Conservation (phyloP, 805 yeast genomes). For the Sugiyamaella smithiae region DNA sequence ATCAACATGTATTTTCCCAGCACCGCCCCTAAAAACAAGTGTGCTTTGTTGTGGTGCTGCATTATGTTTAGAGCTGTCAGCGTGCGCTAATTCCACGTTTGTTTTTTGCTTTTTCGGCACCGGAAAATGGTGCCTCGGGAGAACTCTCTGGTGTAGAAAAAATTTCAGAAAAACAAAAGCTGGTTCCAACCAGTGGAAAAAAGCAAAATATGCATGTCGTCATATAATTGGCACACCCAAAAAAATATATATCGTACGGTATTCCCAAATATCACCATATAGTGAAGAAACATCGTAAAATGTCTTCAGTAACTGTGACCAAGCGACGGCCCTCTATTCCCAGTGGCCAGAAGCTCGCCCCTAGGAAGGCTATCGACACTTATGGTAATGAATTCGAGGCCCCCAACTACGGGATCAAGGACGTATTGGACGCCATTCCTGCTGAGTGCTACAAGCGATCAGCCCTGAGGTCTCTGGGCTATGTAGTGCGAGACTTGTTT, state of each 20-base stretch:
- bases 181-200: not conserved
- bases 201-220: not conserved
- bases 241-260: conserved; percentile 1
- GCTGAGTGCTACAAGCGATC: conserved; percentile 69
- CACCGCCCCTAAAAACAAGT: too few species aligned
- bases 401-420: conserved; percentile 76
- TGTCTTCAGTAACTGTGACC: conserved; percentile 22
- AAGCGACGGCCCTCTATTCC: conserved; percentile 20
- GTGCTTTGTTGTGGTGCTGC: too few species aligned
- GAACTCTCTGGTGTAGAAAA: not conserved
- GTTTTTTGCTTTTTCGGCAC: conserved; percentile 4
- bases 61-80: too few species aligned
- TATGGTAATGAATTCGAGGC: conserved; percentile 65
- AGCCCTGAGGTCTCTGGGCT: conserved; percentile 51
- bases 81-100: too few species aligned
- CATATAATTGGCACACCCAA: conserved; percentile 2
- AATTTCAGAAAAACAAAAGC: not conserved
- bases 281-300: not conserved
- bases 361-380: conserved; percentile 43
- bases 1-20: too few species aligned
- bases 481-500: conserved; percentile 63
- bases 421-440: conserved; percentile 69
- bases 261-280: not conserved
- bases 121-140: conserved; percentile 4
- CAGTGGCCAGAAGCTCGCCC: conserved; percentile 7